A percentile compares a stretch with the other conserved stretches of the same genome.
phyloP scores from a whole-genome alignment of 1,139 yeast genomes.

The Suhomyces anneliseae region DNA sequence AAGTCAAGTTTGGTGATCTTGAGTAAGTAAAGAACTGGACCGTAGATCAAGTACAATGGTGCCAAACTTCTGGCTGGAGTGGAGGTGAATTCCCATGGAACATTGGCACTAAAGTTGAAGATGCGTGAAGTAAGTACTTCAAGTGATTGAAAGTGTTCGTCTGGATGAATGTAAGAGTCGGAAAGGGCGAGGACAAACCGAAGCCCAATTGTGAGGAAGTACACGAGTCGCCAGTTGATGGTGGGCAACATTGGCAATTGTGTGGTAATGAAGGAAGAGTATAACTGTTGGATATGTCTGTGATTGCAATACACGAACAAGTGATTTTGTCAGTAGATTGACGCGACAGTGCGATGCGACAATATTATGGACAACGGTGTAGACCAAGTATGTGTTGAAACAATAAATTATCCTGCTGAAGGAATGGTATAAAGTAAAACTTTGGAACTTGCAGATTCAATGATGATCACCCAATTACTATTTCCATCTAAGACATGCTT shows the following conservation, averaged over 20 bases:
- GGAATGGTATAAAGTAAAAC: no score
- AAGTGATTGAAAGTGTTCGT: constrained; percentile 90
- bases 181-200: constrained; percentile 63
- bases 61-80: constrained; percentile 73
- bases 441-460: no score
- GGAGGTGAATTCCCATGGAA: constrained; percentile 84
- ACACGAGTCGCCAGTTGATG: constrained; percentile 44
- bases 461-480: no score
- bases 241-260: not conserved
- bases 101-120: constrained; percentile 50
- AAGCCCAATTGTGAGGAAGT: constrained; percentile 43
- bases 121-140: constrained; percentile 62
- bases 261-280: no score
- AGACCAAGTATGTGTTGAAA: no score
- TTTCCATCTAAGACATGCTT: no score
- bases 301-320: no score
- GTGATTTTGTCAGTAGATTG: no score
- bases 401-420: no score
- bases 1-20: constrained; percentile 23
- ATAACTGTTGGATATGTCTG: no score
- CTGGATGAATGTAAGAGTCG: constrained; percentile 92
- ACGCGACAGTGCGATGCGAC: no score
- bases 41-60: constrained; percentile 67
- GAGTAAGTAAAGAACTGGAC: constrained; percentile 55
- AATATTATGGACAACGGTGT: no score